These are phyloP conservation scores for Lasiodiplodia theobromae DNA, from an alignment of 2,329 filamentous ascomycete genomes.

Conservation along the genomic window DNA sequence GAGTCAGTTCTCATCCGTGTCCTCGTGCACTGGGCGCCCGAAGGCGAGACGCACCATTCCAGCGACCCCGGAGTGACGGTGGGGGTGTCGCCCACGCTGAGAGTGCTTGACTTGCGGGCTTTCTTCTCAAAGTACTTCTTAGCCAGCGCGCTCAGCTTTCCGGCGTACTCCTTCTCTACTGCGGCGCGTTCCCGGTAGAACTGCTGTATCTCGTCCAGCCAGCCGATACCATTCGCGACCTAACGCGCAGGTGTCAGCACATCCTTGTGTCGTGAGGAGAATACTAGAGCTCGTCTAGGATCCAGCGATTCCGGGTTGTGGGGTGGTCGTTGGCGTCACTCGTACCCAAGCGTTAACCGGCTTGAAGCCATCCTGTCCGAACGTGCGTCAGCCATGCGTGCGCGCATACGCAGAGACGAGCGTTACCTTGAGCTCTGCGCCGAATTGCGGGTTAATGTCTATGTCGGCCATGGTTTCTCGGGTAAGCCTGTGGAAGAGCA, in stretches of 20 bases:
- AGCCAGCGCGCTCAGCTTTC: conserved; percentile 83
- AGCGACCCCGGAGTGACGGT: conserved; percentile 93
- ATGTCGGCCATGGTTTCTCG: conserved; percentile 74
- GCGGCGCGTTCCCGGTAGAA: conserved; percentile 95
- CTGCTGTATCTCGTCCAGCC: conserved; percentile 95
- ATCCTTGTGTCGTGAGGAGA: not conserved
- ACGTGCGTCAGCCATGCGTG: conserved; percentile 33
- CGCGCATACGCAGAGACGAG: conserved; percentile 17
- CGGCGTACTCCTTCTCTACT: conserved; percentile 96
- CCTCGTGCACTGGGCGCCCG: conserved; percentile 25
- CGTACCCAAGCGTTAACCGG: conserved; percentile 86
- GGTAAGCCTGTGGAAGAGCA: not conserved
- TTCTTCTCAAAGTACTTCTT: conserved; percentile 99
- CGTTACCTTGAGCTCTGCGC: conserved; percentile 88
- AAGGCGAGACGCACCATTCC: conserved; percentile 68
- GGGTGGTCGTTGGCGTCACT: conserved; percentile 33
- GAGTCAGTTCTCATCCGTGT: conserved; percentile 34
- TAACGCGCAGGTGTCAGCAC: conserved; percentile 37
- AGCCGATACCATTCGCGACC: conserved; percentile 85
- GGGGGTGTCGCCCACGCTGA: conserved; percentile 94
- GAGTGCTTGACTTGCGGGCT: conserved; percentile 80
- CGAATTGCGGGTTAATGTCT: conserved; percentile 85
- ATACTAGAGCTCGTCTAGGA: not conserved
- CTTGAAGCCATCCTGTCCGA: conserved; percentile 87
- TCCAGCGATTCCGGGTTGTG: conserved; percentile 23